Base-by-base conservation (phyloP, 306 rosid genomes). In the Vigna radiata region DNA sequence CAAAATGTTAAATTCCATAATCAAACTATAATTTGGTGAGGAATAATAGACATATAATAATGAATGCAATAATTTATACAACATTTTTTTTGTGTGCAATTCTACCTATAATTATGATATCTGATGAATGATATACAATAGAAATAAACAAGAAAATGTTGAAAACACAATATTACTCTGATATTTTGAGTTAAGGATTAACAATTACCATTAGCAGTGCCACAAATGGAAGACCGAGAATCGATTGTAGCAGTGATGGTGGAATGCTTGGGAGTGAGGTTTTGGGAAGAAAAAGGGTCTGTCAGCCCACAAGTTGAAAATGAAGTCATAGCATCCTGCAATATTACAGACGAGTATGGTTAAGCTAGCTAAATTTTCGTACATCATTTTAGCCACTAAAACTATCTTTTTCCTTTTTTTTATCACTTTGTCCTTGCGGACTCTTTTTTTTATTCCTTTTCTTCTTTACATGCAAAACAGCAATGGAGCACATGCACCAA, bases 211-310 rank as follows among this genome's bases (percentile, higher is more conserved):
- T 86, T 77, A 80, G 79, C 83, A 19, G 81, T 58, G 83, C 86
- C 94, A 61, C 93, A 87, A 55, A 89, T 81, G 0, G 99, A 91
- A 36, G 99, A 93, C 47, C 85, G 96, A 47, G 96, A 88, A 82
- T 96, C 99, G 44, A 86, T 81, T 47, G 94, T 73, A 44, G 82
- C 86, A 44, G 90, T 85, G 80, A 90, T 31, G 81, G 87, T 67
- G 19, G 97, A 86, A 64, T 77, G 82, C 77, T 81, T 89, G 75
- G 87, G 77, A 73, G 96, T 79, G 76, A 77, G 77, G 83, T 60
- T 86, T 72, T 85, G 90, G 58, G 90, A 74, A 77, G 81, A 44
- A 27, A 75, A 13, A 23, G 72, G 64, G n/a, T 81, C 91, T 52
- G 86, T 47, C 39, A 74, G 48, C 79, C 79, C 91, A 68, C 81